phyloP scores from a whole-genome alignment of 1,284 basidiomycete species.

The Athelia sp. region DNA sequence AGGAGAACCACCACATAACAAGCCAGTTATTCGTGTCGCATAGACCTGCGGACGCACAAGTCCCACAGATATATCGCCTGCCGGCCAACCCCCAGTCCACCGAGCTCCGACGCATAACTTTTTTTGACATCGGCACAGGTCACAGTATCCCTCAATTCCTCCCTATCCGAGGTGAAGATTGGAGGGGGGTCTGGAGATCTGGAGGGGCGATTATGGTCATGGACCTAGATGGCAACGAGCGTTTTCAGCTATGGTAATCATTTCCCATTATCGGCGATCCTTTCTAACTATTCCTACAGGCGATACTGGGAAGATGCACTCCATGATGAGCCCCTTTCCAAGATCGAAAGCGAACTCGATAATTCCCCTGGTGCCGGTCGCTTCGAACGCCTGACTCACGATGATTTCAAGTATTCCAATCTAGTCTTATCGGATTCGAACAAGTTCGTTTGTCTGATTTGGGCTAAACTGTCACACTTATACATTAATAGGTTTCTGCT shows the following conservation, averaged over 20 bases:
- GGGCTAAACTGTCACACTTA: constrained; percentile 2
- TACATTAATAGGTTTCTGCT: constrained; percentile 21
- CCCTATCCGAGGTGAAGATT: constrained; percentile 29
- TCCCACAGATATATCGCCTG: constrained; percentile 29
- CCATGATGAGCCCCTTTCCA: constrained; percentile 18
- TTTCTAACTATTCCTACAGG: constrained; percentile 16
- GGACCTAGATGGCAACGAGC: constrained; percentile 33
- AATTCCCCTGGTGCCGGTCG: constrained; percentile 30
- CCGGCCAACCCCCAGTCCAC: constrained; percentile 16
- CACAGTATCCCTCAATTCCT: constrained; percentile 23
- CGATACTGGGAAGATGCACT: constrained; percentile 34
- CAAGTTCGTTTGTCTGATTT: constrained; percentile 15
- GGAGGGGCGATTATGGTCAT: constrained; percentile 33
- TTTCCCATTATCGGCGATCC: not conserved
- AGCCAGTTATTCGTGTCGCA: constrained; percentile 26
- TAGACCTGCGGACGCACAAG: constrained; percentile 28
- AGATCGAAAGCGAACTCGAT: constrained; percentile 27
- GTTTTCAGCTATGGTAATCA: constrained; percentile 31
- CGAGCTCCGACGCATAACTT: constrained; percentile 27
- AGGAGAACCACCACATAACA: constrained; percentile 6
- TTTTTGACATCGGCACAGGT: constrained; percentile 29
- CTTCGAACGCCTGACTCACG: constrained; percentile 31
- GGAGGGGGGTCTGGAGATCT: constrained; percentile 26
- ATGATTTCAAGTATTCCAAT: constrained; percentile 22
- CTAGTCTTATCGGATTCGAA: constrained; percentile 25